phyloP scores from a whole-genome alignment of 2,329 filamentous ascomycete species.

The Ceratocystis smalleyi region DNA sequence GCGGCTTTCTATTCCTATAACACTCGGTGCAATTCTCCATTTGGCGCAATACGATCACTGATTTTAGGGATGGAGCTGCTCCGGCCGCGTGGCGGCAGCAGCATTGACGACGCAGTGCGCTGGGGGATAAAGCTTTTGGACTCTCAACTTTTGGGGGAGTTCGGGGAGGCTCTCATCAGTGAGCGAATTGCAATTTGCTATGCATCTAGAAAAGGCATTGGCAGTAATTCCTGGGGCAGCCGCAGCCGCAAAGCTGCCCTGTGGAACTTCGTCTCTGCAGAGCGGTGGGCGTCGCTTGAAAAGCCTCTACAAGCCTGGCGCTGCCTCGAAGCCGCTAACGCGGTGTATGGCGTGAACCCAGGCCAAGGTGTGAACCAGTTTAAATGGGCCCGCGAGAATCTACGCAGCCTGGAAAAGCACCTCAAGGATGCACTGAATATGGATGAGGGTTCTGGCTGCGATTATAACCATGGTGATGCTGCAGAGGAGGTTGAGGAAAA shows the following conservation, averaged over 20 bases:
- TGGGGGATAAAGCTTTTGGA: constrained; percentile 76
- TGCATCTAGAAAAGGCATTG: constrained; percentile 52
- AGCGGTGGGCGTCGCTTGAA: constrained; percentile 64
- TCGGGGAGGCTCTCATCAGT: constrained; percentile 69
- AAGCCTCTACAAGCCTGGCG: constrained; percentile 65
- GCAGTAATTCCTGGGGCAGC: constrained; percentile 51
- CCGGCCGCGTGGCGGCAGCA: constrained; percentile 60
- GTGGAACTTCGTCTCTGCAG: constrained; percentile 71
- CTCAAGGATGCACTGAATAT: constrained; percentile 11
- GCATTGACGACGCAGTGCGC: constrained; percentile 70
- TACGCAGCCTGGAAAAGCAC: constrained; percentile 9
- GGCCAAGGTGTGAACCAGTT: constrained; percentile 11
- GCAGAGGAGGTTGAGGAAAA: constrained; percentile 10
- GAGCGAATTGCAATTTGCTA: constrained; percentile 81
- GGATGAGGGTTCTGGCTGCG: background rate
- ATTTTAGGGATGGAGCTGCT: constrained; percentile 67
- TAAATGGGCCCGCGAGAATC: constrained; percentile 8
- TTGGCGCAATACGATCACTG: constrained; percentile 65
- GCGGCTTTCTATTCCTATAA: constrained; percentile 85
- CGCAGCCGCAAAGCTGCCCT: constrained; percentile 73
- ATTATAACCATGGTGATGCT: background rate
- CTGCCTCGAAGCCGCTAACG: constrained; percentile 43
- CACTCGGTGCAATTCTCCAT: constrained; percentile 64
- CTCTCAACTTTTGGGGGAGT: constrained; percentile 52
- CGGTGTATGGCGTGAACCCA: constrained; percentile 6